Evolutionary conservation across 2,329 filamentous ascomycete genomes (phyloP).

Genomic region (Hyphodiscus sp.): DNA sequence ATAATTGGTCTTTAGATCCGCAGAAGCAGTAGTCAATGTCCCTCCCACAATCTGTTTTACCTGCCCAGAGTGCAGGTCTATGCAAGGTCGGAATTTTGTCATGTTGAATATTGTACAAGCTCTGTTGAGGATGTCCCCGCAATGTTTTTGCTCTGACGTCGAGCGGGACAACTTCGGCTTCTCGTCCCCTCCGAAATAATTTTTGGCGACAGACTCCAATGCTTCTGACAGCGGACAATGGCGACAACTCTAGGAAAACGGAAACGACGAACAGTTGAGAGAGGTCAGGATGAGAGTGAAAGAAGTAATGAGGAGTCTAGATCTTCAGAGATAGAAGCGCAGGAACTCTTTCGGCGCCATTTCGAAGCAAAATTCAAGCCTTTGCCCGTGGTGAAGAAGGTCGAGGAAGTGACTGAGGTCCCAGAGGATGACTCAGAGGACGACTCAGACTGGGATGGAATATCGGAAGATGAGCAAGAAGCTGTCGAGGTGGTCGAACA

Average conservation of each 20-base stretch:
- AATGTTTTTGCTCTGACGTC: background rate
- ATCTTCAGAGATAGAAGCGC: constrained; percentile 44
- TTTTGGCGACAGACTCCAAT: constrained; percentile 1
- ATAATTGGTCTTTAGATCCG: constrained; percentile 80
- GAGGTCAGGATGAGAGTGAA: constrained; percentile 14
- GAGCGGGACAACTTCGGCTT: constrained; percentile 7
- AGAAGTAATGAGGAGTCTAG: constrained; percentile 17
- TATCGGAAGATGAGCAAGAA: constrained; percentile 46
- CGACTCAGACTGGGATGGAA: constrained; percentile 54
- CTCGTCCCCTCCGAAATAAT: constrained; percentile 4
- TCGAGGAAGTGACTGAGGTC: constrained; percentile 8
- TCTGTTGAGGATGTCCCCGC: constrained; percentile 2
- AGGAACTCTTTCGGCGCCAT: constrained; percentile 72
- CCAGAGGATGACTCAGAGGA: constrained; percentile 29
- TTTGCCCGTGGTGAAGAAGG: constrained; percentile 38
- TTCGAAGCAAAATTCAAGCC: constrained; percentile 88
- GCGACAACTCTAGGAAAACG: constrained; percentile 39
- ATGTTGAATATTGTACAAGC: constrained; percentile 42
- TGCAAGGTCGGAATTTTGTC: constrained; percentile 93
- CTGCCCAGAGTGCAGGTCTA: constrained; percentile 93
- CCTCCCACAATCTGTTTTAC: constrained; percentile 99
- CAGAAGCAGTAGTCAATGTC: constrained; percentile 65
- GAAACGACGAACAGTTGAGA: constrained; percentile 36
- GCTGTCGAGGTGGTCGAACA: constrained; percentile 40
- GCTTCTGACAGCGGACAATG: constrained; percentile 11